A percentile compares a stretch with the other conserved stretches of the same genome.
These are phyloP conservation scores for Penicillium ucsense DNA, from an alignment of 495 filamentous ascomycete species.

Conservation along the genomic window DNA sequence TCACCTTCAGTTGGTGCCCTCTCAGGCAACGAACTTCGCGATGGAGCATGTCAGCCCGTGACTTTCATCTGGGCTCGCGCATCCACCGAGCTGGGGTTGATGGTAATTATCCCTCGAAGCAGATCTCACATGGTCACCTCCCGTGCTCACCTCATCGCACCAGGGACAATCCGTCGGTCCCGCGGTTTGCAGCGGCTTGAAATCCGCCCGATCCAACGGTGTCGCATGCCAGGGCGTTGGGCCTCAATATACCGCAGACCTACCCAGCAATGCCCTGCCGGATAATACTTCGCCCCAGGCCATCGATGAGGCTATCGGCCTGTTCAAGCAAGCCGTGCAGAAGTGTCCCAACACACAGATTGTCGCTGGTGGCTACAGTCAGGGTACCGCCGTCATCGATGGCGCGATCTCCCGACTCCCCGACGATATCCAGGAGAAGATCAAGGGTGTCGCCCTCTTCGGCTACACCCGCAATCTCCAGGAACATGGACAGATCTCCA, in stretches of 20 bases:
- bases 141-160: neutral
- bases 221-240: constrained; percentile 31
- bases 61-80: constrained; percentile 46
- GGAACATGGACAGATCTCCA: constrained; percentile 35
- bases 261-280: constrained; percentile 17
- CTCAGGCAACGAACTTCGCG: constrained; percentile 35
- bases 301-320: constrained; percentile 29
- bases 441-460: constrained; percentile 46
- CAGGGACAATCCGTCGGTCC: constrained; percentile 35
- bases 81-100: constrained; percentile 25
- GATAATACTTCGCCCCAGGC: constrained; percentile 25
- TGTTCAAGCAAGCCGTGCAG: constrained; percentile 27
- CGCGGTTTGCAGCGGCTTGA: constrained; percentile 25
- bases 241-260: constrained; percentile 22
- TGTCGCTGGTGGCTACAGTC: constrained; percentile 45
- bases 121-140: neutral
- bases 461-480: constrained; percentile 49
- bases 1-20: neutral
- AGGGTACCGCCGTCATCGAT: constrained; percentile 47
- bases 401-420: constrained; percentile 34
- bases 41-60: constrained; percentile 34
- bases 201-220: constrained; percentile 15
- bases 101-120: constrained; percentile 1
- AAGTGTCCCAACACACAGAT: constrained; percentile 48
- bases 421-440: constrained; percentile 31